phyloP scores from a whole-genome alignment of 148 eudicot genomes.

The Hydrangea macrophylla region DNA sequence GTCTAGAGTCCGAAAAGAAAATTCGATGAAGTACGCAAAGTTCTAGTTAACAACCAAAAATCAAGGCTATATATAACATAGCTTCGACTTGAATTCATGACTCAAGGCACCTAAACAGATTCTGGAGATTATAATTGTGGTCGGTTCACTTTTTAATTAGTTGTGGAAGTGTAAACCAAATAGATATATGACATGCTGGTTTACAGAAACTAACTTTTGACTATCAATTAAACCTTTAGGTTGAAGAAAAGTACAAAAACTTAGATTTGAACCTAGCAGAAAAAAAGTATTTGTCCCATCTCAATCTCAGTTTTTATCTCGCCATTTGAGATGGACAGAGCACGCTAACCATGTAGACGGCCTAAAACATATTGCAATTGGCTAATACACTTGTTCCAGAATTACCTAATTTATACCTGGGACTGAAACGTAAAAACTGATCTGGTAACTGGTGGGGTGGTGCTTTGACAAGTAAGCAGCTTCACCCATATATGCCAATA shows the following conservation, averaged over 20 bases:
- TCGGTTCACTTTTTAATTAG: no score
- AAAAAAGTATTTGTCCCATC: background rate
- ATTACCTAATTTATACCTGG: conserved; percentile 53
- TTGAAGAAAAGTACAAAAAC: background rate
- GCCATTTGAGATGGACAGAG: conserved; percentile 3
- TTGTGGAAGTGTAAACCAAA: no score
- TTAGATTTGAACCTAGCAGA: background rate
- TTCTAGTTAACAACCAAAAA: no score
- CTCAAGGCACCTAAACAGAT: no score
- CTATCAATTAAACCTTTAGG: no score
- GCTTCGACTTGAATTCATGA: no score
- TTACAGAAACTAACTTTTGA: no score
- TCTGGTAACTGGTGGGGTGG: conserved; percentile 56
- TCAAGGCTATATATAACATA: no score
- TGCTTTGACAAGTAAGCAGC: conserved; percentile 86
- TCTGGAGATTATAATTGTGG: no score
- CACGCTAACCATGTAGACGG: background rate
- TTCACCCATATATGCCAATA: conserved; percentile 91
- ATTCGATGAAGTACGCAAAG: no score
- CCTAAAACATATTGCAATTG: background rate
- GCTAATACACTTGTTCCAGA: background rate
- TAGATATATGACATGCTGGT: no score
- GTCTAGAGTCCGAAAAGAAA: no score
- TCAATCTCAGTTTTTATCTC: background rate
- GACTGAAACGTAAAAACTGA: conserved; percentile 77